A percentile compares a stretch with the other conserved stretches of the same genome.
Conservation (phyloP, 352 stramenopile species). For the Phytophthora ohioensis region DNA sequence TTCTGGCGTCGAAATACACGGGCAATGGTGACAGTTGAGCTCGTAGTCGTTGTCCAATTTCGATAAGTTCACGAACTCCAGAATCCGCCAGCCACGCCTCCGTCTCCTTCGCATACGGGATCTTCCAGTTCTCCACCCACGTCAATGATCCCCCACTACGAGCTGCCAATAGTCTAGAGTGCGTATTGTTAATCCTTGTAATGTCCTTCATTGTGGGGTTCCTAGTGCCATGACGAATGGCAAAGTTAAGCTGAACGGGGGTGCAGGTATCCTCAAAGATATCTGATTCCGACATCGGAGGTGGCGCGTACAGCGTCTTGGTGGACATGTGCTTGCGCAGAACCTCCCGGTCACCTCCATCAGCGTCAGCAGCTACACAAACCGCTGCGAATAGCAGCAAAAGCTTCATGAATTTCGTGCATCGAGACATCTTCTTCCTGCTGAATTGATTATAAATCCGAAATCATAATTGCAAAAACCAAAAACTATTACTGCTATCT, state of each 20-base stretch:
- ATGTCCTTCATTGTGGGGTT: conserved; percentile 87
- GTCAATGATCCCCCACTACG: neutral
- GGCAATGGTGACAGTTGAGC: conserved; percentile 46
- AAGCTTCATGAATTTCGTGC: conserved; percentile 2
- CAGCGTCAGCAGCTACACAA: conserved; percentile 3
- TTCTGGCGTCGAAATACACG: conserved; percentile 38
- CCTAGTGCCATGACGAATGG: conserved; percentile 80
- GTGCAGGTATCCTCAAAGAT: conserved; percentile 36
- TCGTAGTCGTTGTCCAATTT: conserved; percentile 63
- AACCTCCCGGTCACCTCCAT: conserved; percentile 34
- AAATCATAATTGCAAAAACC: conserved; percentile 1
- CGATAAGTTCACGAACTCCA: conserved; percentile 70
- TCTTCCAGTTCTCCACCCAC: conserved; percentile 63
- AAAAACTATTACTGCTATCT: conserved; percentile 5
- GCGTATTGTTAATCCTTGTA: conserved; percentile 50
- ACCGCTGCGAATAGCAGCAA: conserved; percentile 26
- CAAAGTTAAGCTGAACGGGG: conserved; percentile 79
- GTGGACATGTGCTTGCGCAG: conserved; percentile 78
- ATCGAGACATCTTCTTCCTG: conserved; percentile 14
- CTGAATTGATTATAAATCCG: neutral
- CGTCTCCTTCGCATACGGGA: conserved; percentile 52
- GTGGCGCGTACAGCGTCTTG: conserved; percentile 73
- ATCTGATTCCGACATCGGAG: conserved; percentile 13
- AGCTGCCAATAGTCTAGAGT: conserved; percentile 47
- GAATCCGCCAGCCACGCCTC: conserved; percentile 61